Percentiles rank a stretch among this genome's conserved stretches.
Conservation (phyloP, 495 filamentous ascomycete genomes). For the Cercophora scortea region DNA sequence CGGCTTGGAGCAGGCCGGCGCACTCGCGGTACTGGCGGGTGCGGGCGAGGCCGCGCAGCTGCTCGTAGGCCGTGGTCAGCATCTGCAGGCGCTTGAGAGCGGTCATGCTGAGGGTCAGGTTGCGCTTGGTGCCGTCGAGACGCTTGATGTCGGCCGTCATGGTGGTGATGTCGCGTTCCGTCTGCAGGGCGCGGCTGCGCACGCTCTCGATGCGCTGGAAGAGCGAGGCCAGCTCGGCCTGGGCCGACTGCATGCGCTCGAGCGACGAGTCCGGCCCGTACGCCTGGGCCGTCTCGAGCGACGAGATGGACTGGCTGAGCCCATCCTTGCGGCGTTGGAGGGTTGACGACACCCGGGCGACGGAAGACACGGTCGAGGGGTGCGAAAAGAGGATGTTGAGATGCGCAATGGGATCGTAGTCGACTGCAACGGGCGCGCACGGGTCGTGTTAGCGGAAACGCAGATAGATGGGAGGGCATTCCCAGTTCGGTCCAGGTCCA, state of each 20-base stretch:
- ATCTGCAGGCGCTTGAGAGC: slow-evolving; percentile 96
- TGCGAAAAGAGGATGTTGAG: slow-evolving; percentile 92
- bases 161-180: slow-evolving; percentile 90
- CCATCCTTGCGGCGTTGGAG: slow-evolving; percentile 76
- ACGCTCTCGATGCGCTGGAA: slow-evolving; percentile 96
- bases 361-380: slow-evolving; percentile 75
- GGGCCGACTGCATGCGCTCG: slow-evolving; percentile 80
- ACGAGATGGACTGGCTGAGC: slow-evolving; percentile 70
- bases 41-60: slow-evolving; percentile 75
- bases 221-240: slow-evolving; percentile 78
- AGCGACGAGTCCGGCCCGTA: slow-evolving; percentile 82
- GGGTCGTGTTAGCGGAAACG: slow-evolving; percentile 24
- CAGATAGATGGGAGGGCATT: background rate
- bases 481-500: background rate
- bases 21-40: slow-evolving; percentile 94
- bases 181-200: slow-evolving; percentile 79
- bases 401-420: slow-evolving; percentile 91
- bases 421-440: slow-evolving; percentile 44
- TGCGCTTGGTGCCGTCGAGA: slow-evolving; percentile 91
- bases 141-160: slow-evolving; percentile 99
- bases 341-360: slow-evolving; percentile 59
- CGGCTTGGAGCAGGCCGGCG: slow-evolving; percentile 87
- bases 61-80: slow-evolving; percentile 97
- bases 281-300: slow-evolving; percentile 71
- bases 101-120: slow-evolving; percentile 96